Base-by-base conservation (phyloP, 352 stramenopile genomes). In the Sclerospora graminicola region DNA sequence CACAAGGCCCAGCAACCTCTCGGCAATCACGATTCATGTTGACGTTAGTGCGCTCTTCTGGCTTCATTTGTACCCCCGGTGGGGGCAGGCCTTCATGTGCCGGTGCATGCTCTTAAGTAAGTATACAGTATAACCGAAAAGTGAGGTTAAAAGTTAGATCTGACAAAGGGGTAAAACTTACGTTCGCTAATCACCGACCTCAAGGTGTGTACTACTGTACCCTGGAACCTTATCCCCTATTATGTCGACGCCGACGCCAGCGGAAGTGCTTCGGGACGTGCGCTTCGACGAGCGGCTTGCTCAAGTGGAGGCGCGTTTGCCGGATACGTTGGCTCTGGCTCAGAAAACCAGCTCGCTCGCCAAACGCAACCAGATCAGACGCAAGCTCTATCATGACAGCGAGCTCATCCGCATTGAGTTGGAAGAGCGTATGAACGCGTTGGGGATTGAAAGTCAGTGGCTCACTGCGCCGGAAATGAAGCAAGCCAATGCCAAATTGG, bases 341-440 rank as follows among this genome's bases (percentile, higher is more conserved):
- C n/a, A 62, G 8, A 29, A 53, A 18, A 52, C 72, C 6, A 42
- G 45, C 11, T 70, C 78, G 45, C 52, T 88, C 19, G 65, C 79
- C n/a, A 72, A 72, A 51, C 74, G 76, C 51, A 91, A 91, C 57
- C 76, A 88, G 52, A 58, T 55, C 32, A 62, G 63, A 14, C 72
- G 75, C 49, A 62, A 77, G 46, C 65, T 88, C 10, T 86, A 91
- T 45, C 57, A 63, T 33, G 75, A 87, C 45, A 71, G 54, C 49
- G 79, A 91, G 48, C 50, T 86, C 20, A 53, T 91, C 37, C 79
- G 73, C 45, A 56, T 91, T 14, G 79, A 91, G 44, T 59, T 91
- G 29, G 76, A 91, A 40, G 79, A 87, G 55, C 61, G 74, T 18
- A 63, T 89, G 50, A 85, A 87, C 51, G 38, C 65, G 37, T 50